Conservation (phyloP, 192 early-diverging fungal genomes). For the Coemansia sp. region DNA sequence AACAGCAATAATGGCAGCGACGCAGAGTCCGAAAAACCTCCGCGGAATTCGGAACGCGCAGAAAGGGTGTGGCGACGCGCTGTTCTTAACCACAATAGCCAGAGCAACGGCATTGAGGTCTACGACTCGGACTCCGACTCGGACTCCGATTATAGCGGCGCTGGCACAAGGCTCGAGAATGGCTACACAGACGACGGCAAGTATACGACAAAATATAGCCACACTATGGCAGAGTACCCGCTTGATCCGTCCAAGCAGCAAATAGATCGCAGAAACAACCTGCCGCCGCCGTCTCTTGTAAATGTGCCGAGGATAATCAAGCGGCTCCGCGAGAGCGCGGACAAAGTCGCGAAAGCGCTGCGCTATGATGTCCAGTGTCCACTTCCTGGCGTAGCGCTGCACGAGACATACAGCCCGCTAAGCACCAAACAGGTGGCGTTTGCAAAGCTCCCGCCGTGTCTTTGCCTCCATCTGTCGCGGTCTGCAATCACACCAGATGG, state of each 20-base stretch:
- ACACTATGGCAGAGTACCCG: slow-evolving; percentile 18
- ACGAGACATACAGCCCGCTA: slow-evolving; percentile 47
- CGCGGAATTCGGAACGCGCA: slow-evolving; percentile 27
- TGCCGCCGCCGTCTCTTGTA: slow-evolving; percentile 39
- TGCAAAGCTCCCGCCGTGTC: slow-evolving; percentile 71
- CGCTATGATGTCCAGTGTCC: slow-evolving; percentile 49
- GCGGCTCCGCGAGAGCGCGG: slow-evolving; percentile 30
- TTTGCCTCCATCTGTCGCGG: slow-evolving; percentile 84
- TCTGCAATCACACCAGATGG: slow-evolving; percentile 74
- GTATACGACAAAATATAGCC: background rate
- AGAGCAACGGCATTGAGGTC: too few relatives aligned
- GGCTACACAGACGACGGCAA: background rate
- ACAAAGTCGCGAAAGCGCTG: slow-evolving; percentile 44
- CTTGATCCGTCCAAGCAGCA: slow-evolving; percentile 40
- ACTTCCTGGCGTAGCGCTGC: slow-evolving; percentile 47
- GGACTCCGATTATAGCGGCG: slow-evolving; percentile 9
- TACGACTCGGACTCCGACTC: slow-evolving; percentile 20
- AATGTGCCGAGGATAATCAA: slow-evolving; percentile 36
- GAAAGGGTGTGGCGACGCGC: slow-evolving; percentile 33
- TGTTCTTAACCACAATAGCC: slow-evolving; percentile 25
- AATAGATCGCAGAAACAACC: slow-evolving; percentile 18
- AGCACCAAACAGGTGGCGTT: slow-evolving; percentile 79
- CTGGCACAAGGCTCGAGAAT: background rate
- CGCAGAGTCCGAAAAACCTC: slow-evolving; percentile 4
- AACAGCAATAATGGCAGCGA: too few relatives aligned